phyloP scores from a whole-genome alignment of 2,329 filamentous ascomycete species.

The Colletotrichum sp. region DNA sequence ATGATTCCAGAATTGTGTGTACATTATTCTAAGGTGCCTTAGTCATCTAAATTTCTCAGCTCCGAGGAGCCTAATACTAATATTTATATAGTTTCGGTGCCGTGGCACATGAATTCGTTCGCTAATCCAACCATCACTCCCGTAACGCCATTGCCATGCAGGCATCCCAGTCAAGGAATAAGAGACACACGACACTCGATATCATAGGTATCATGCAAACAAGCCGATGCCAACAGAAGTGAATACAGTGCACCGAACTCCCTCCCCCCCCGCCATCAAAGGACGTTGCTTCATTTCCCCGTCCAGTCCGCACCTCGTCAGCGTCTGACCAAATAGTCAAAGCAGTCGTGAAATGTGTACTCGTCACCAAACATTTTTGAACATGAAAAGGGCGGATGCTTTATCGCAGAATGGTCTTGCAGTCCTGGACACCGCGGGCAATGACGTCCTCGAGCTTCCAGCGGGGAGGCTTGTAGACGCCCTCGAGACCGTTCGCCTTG shows the following conservation, averaged over 20 bases:
- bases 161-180: constrained; percentile 7
- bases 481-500: constrained; percentile 67
- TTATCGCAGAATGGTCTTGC: constrained; percentile 74
- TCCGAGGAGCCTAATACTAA: constrained; percentile 18
- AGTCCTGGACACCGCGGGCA: constrained; percentile 74
- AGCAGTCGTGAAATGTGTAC: not conserved
- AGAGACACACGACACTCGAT: constrained; percentile 18
- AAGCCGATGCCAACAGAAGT: constrained; percentile 17
- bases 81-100: constrained; percentile 17
- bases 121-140: constrained; percentile 17
- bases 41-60: constrained; percentile 20
- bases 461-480: constrained; percentile 76
- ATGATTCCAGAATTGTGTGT: constrained; percentile 10
- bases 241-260: constrained; percentile 1
- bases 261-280: not conserved
- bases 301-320: constrained; percentile 8
- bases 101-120: constrained; percentile 17
- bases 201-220: constrained; percentile 16
- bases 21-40: constrained; percentile 20
- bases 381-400: not conserved
- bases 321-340: not conserved
- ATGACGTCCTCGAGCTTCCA: constrained; percentile 89
- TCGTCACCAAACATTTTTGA: not conserved
- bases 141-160: constrained; percentile 20
- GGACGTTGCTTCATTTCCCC: constrained; percentile 11